Conservation (phyloP, 1,284 basidiomycete species). For the Moniliophthora roreri region DNA sequence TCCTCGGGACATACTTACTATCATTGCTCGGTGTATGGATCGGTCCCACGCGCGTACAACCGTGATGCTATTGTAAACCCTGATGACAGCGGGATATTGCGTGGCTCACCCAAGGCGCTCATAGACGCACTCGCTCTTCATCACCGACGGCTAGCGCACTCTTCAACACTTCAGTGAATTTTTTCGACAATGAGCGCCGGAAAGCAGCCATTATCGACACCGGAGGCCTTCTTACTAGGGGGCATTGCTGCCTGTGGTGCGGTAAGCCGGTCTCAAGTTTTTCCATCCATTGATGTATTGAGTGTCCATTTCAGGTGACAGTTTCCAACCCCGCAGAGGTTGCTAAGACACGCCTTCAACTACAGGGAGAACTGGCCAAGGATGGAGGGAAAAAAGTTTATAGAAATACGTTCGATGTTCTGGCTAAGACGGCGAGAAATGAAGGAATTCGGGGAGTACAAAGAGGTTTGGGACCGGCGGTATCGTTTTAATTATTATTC, state of each 20-base stretch:
- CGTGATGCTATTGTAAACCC: too few relatives aligned
- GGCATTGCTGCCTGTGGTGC: conserved; percentile 88
- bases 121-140: too few relatives aligned
- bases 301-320: conserved; percentile 56
- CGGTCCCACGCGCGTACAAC: too few relatives aligned
- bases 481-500: conserved; percentile 40
- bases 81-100: too few relatives aligned
- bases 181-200: too few relatives aligned
- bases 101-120: too few relatives aligned
- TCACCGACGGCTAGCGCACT: too few relatives aligned
- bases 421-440: conserved; percentile 86
- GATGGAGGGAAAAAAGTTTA: conserved; percentile 81
- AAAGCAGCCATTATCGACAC: conserved; percentile 45
- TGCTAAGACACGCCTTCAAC: conserved; percentile 90
- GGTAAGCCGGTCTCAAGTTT: conserved; percentile 39
- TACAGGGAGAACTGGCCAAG: conserved; percentile 91
- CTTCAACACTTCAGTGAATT: too few relatives aligned
- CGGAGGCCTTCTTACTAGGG: conserved; percentile 84
- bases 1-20: too few relatives aligned
- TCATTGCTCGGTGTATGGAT: too few relatives aligned
- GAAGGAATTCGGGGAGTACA: conserved; percentile 93
- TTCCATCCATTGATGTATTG: conserved; percentile 10
- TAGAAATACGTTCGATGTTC: conserved; percentile 84
- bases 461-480: conserved; percentile 87
- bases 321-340: conserved; percentile 88